These are phyloP conservation scores for Omphalotus olearius DNA, from an alignment of 1,284 basidiomycete species.

Conservation along the genomic window DNA sequence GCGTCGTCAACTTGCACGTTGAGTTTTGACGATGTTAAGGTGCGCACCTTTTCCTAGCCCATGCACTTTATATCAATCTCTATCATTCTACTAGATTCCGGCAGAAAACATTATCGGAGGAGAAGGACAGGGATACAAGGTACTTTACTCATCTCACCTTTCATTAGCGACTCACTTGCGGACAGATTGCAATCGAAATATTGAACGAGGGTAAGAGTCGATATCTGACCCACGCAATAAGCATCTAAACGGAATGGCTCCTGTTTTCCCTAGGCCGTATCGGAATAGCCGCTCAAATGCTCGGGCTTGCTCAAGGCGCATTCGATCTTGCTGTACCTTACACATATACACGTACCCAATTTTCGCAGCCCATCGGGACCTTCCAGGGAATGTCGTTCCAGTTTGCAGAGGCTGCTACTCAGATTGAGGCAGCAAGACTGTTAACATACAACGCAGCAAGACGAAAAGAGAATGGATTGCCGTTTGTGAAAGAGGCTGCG, in stretches of 20 bases:
- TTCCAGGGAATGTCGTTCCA: constrained; percentile 98
- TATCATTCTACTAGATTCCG: constrained; percentile 45
- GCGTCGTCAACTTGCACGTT: constrained; percentile 97
- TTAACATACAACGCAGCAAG: constrained; percentile 97
- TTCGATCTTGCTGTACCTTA: constrained; percentile 93
- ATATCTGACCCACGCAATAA: background rate
- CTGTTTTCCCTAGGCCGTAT: constrained; percentile 62
- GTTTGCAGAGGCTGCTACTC: constrained; percentile 83
- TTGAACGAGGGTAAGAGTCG: constrained; percentile 76
- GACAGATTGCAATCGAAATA: constrained; percentile 91
- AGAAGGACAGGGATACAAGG: constrained; percentile 94
- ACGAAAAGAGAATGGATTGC: constrained; percentile 84
- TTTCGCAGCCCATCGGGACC: constrained; percentile 88
- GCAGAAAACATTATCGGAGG: constrained; percentile 93
- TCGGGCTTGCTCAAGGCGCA: constrained; percentile 95
- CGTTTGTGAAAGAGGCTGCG: constrained; percentile 91
- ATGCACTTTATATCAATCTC: background rate
- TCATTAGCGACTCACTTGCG: background rate
- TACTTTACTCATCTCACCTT: constrained; percentile 17
- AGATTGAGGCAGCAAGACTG: constrained; percentile 90
- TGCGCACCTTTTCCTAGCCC: background rate
- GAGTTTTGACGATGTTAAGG: constrained; percentile 92
- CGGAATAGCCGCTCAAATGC: constrained; percentile 96
- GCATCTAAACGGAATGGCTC: too few relatives aligned
- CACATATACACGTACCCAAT: constrained; percentile 91